Evolutionary conservation across 257 asterid genomes (phyloP).

Genomic region (Solanum pennellii): DNA sequence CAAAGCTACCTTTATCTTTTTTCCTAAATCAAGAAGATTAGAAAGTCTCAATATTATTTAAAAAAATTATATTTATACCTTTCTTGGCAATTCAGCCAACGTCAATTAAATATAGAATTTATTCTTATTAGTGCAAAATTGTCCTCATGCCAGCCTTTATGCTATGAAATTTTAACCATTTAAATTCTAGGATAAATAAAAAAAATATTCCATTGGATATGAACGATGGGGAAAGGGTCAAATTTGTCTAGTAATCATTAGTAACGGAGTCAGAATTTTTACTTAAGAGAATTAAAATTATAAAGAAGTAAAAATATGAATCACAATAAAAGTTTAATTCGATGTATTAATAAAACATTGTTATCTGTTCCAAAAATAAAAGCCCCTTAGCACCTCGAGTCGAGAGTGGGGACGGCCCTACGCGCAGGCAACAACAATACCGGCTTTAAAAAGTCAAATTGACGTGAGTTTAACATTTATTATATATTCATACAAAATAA

Average conservation of each 20-base stretch:
- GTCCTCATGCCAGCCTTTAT: background rate
- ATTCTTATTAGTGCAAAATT: background rate
- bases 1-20: too few species aligned
- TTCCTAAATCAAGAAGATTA: background rate
- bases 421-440: too few species aligned
- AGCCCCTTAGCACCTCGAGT: too few species aligned
- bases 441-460: too few species aligned
- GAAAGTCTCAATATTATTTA: background rate
- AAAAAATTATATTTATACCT: background rate
- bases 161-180: background rate
- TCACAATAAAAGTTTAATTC: too few species aligned
- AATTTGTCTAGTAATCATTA: background rate
- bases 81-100: constrained; percentile 1
- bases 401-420: too few species aligned
- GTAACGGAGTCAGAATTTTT: fast-evolving
- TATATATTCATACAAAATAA: too few species aligned
- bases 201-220: background rate
- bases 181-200: background rate
- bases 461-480: background rate
- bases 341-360: too few species aligned
- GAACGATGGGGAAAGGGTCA: background rate
- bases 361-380: too few species aligned
- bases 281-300: too few species aligned
- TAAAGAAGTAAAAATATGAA: too few species aligned
- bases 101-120: background rate